Evolutionary conservation across 768 basidiomycete genomes (phyloP).

Genomic region (Russula sp.): DNA sequence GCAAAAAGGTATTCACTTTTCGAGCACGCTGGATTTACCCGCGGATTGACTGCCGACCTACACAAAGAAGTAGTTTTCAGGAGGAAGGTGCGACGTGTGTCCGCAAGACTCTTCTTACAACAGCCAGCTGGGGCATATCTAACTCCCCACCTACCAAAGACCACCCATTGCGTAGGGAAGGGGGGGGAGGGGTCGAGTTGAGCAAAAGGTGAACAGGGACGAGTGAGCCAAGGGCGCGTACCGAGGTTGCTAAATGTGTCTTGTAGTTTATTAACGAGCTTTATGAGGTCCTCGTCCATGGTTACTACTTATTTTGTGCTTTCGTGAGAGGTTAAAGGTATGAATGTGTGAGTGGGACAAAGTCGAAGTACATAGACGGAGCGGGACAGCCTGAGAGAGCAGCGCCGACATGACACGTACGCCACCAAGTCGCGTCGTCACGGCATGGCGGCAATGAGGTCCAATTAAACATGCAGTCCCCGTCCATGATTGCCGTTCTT

Average conservation of each 20-base stretch:
- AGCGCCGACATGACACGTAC: not conserved
- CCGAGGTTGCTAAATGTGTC: constrained; percentile 87
- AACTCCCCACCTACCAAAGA: constrained; percentile 65
- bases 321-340: not conserved
- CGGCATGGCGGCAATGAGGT: constrained; percentile 5
- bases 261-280: constrained; percentile 91
- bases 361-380: not conserved
- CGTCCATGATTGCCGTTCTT: too few relatives aligned
- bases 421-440: constrained; percentile 15
- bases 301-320: constrained; percentile 7
- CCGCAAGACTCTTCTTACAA: constrained; percentile 44
- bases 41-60: constrained; percentile 96
- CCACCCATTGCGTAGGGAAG: not conserved
- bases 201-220: constrained; percentile 13
- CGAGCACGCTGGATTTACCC: constrained; percentile 93
- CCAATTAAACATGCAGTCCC: too few relatives aligned
- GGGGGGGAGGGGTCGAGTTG: constrained; percentile 12
- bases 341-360: not conserved
- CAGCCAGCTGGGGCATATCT: constrained; percentile 89
- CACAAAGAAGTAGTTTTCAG: not conserved
- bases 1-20: constrained; percentile 53
- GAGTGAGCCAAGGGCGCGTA: constrained; percentile 34
- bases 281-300: constrained; percentile 95
- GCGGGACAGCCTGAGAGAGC: too few relatives aligned
- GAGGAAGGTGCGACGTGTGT: constrained; percentile 20